Evolutionary conservation across 257 asterid genomes (phyloP), one percentile per base, ranked within the genome.

Genomic region (Scutellaria barbata): DNA sequence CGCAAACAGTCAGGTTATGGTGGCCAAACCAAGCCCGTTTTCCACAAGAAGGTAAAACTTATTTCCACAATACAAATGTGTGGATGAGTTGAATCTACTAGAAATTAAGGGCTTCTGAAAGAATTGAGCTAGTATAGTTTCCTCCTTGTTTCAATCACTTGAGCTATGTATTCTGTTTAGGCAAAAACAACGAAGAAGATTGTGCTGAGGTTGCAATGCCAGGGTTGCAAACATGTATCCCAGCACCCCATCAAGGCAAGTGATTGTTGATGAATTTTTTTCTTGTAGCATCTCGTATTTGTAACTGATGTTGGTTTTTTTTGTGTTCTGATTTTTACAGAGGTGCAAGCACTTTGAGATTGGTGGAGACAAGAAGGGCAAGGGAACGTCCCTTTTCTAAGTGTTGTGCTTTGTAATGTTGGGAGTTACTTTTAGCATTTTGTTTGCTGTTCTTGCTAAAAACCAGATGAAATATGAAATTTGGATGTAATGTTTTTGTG

Each of bases 1-100:
- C 90, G 96, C 52, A 89, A 89, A 78, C 96, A 89, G 77, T 89
- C 96, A 0, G 96, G 96, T 37, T 89, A 89, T 80, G 96, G 96
- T 75, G 96, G 96, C 10, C 96, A 89, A 83, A 89, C 96, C 20
- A 89, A 89, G 73, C 96, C 95, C 1, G 92, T 89, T 45, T 89
- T 89, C 81, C 96, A 89, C 92, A 89, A 89, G 87, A 89, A 89
- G 96, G 96, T 89, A 48, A 9, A 45, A 16, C 48, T 48, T 2
- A 7, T 65, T 25, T 13, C 7, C 68, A 13, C 8, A 14, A 63
- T 12, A 18, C 35, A 63, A 18, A 6, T 45, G 18, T 63, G 37
- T 37, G 5, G 2, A n/a, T 11, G 33, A 33, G 5, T 22, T 22
- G 25, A 22, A 22, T 22, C 25, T 22, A 1, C 25, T 3, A 30